These are phyloP conservation scores for Phylloporus sp. DNA, from an alignment of 768 basidiomycete species.

Conservation along the genomic window DNA sequence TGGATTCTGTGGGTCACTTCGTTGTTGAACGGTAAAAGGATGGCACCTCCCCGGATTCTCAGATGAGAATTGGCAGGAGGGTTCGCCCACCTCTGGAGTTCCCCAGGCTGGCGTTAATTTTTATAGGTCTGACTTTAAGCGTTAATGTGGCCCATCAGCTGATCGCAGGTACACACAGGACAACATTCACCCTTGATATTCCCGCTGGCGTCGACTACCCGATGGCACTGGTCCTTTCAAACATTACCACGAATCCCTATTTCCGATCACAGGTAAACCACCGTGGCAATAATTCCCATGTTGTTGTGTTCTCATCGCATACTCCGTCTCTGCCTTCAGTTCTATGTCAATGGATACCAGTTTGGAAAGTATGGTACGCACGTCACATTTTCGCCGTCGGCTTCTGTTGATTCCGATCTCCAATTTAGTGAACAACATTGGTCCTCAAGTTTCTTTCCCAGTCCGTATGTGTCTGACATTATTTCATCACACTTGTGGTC, in stretches of 20 bases:
- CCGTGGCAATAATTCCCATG: not conserved
- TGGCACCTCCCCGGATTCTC: constrained; percentile 60
- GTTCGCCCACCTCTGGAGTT: constrained; percentile 41
- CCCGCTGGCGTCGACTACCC: constrained; percentile 48
- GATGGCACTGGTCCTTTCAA: constrained; percentile 41
- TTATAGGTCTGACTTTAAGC: constrained; percentile 34
- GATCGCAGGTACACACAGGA: constrained; percentile 8
- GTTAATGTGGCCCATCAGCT: not conserved
- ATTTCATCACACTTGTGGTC: not conserved
- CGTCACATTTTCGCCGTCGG: no score
- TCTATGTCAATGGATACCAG: constrained; percentile 27
- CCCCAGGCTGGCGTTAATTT: constrained; percentile 44
- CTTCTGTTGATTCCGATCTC: not conserved
- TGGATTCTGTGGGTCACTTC: not conserved
- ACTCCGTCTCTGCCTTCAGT: constrained; percentile 5
- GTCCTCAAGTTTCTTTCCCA: constrained; percentile 24
- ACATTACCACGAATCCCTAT: constrained; percentile 41
- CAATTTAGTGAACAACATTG: constrained; percentile 20
- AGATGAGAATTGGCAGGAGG: constrained; percentile 41
- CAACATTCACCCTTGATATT: constrained; percentile 40
- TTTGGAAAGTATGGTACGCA: constrained; percentile 26
- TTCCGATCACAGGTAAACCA: constrained; percentile 35
- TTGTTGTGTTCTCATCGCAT: not conserved
- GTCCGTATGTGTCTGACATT: constrained; percentile 17
- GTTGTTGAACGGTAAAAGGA: constrained; percentile 21